Evolutionary conservation across 768 basidiomycete species (phyloP).

Genomic region (Imleria badia): DNA sequence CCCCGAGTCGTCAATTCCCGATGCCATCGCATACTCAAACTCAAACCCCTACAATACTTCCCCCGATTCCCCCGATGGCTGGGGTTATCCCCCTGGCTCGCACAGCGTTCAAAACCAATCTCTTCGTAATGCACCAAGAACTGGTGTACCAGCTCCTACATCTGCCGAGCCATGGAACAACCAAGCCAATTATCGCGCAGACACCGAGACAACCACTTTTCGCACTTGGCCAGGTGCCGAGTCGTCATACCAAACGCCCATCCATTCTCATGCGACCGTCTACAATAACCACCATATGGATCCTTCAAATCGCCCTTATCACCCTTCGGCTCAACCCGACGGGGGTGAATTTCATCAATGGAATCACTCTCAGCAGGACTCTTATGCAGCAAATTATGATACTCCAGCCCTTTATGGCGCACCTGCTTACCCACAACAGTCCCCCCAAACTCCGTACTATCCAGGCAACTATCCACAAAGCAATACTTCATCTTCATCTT

Average conservation of each 20-base stretch:
- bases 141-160: constrained; percentile 16
- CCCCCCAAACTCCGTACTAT: constrained; percentile 32
- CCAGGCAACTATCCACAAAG: constrained; percentile 26
- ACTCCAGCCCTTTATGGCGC: constrained; percentile 22
- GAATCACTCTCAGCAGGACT: constrained; percentile 28
- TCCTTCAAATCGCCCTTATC: constrained; percentile 35
- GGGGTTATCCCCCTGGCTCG: constrained; percentile 50
- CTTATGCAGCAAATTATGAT: constrained; percentile 28
- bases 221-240: constrained; percentile 50
- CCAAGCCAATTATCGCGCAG: constrained; percentile 28
- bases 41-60: constrained; percentile 43
- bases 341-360: constrained; percentile 36
- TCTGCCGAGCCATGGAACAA: constrained; percentile 24
- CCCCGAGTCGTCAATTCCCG: constrained; percentile 40
- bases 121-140: constrained; percentile 39
- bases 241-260: constrained; percentile 35
- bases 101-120: constrained; percentile 48
- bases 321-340: constrained; percentile 38
- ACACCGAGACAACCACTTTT: constrained; percentile 39
- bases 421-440: constrained; percentile 28
- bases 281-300: constrained; percentile 38
- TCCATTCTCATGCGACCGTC: constrained; percentile 21
- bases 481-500: constrained; percentile 24
- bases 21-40: constrained; percentile 42
- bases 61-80: constrained; percentile 47